phyloP scores from a whole-genome alignment of 164 flowering plant species.

The Cinnamomum micranthum region DNA sequence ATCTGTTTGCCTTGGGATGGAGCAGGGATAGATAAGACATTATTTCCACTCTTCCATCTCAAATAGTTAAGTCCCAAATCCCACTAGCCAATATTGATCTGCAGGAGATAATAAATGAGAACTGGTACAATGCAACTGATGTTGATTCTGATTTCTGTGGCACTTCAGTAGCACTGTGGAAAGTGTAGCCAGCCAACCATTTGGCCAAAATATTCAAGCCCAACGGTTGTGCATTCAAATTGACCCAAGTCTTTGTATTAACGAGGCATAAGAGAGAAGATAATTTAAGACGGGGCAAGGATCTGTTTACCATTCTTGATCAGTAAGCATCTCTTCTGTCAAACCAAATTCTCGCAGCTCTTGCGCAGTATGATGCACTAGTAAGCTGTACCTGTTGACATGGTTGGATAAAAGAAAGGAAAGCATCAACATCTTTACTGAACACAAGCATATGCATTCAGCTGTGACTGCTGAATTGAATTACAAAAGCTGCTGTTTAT shows the following conservation, averaged over 20 bases:
- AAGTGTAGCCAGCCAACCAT: background rate
- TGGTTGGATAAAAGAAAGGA: too few species aligned
- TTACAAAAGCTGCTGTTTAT: too few species aligned
- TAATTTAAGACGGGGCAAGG: background rate
- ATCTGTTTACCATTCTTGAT: constrained; percentile 63
- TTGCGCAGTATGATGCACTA: constrained; percentile 57
- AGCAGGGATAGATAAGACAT: background rate
- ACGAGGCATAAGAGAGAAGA: too few species aligned
- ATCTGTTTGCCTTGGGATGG: background rate
- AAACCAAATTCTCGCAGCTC: constrained; percentile 59
- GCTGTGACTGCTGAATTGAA: too few species aligned
- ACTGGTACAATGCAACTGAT: background rate
- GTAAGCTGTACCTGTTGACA: constrained; percentile 59
- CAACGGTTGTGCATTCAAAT: background rate
- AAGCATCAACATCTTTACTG: background rate
- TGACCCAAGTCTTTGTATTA: background rate
- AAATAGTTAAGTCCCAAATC: background rate
- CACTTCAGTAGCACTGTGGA: too few species aligned
- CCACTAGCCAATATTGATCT: background rate
- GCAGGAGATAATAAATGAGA: background rate
- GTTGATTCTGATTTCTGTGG: background rate
- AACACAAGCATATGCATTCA: too few species aligned
- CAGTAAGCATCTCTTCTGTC: constrained; percentile 64
- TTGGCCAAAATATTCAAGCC: background rate
- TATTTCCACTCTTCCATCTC: background rate